Evolutionary conservation across 1,284 basidiomycete species (phyloP).

Genomic region (Coniferiporia sulphurascens): DNA sequence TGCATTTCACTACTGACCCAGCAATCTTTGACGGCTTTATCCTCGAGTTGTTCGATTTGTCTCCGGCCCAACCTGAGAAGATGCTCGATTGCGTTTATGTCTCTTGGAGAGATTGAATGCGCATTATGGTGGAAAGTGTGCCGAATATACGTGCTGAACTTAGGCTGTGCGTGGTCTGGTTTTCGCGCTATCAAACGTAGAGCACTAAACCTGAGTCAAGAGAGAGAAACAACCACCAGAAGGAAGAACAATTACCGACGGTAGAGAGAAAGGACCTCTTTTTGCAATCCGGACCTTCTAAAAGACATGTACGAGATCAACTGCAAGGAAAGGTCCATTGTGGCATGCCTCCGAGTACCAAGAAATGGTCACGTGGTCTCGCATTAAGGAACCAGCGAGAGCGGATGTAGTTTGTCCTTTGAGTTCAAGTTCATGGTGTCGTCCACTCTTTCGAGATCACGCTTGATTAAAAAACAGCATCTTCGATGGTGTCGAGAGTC

Average conservation of each 20-base stretch:
- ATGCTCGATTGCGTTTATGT: conserved; percentile 67
- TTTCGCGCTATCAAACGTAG: conserved; percentile 69
- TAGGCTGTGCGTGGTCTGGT: conserved; percentile 49
- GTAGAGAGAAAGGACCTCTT: conserved; percentile 66
- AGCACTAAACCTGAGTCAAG: conserved; percentile 40
- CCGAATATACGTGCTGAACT: conserved; percentile 62
- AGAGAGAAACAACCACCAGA: background rate
- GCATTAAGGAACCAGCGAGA: background rate
- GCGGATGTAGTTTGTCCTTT: background rate
- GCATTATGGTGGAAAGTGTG: conserved; percentile 66
- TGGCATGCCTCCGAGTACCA: too few species aligned
- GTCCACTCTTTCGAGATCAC: conserved; percentile 5
- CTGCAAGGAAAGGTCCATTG: background rate
- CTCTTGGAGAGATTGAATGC: conserved; percentile 50
- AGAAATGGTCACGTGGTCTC: too few species aligned
- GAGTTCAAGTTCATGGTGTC: background rate
- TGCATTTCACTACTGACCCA: conserved; percentile 64
- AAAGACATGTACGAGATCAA: conserved; percentile 5
- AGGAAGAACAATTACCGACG: conserved; percentile 46
- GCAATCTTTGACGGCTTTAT: conserved; percentile 61
- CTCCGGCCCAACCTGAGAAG: conserved; percentile 58
- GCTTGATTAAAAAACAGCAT: background rate
- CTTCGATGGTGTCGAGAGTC: background rate
- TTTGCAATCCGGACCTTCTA: conserved; percentile 58
- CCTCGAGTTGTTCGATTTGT: conserved; percentile 67